Percentiles rank a stretch among this genome's conserved stretches.
Conservation (phyloP, 768 basidiomycete species). For the Macrolepiota dolichaula region DNA sequence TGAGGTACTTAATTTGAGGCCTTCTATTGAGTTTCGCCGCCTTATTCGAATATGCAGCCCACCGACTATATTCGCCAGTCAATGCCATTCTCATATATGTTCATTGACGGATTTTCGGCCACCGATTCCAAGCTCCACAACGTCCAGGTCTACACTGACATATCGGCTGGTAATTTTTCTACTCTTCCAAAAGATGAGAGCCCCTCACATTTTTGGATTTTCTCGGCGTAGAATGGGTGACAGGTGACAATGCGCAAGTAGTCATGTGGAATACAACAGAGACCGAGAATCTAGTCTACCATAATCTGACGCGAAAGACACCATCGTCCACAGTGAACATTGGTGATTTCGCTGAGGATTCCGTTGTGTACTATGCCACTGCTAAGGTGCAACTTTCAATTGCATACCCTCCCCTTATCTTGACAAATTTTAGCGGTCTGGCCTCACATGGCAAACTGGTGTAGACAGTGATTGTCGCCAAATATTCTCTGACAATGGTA, state of each 20-base stretch:
- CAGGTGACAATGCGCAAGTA: constrained; percentile 23
- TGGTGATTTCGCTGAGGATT: constrained; percentile 47
- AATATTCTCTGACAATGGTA: constrained; percentile 36
- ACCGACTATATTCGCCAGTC: constrained; percentile 46
- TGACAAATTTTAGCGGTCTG: constrained; percentile 11
- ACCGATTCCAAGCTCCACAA: constrained; percentile 33
- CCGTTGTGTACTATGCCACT: constrained; percentile 44
- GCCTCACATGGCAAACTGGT: constrained; percentile 43
- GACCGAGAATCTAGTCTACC: constrained; percentile 34
- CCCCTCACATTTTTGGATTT: too few species aligned
- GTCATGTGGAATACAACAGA: constrained; percentile 42
- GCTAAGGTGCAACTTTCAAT: constrained; percentile 20
- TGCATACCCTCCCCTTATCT: not conserved
- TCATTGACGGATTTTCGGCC: constrained; percentile 29
- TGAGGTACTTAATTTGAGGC: constrained; percentile 17
- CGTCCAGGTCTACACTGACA: too few species aligned
- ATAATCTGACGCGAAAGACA: constrained; percentile 36
- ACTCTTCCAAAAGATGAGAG: not conserved
- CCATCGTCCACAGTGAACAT: constrained; percentile 35
- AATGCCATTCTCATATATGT: too few species aligned
- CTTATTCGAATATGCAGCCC: constrained; percentile 28
- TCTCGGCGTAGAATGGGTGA: constrained; percentile 31
- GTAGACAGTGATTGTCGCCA: constrained; percentile 33
- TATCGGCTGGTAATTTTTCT: constrained; percentile 27
- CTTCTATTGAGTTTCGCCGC: not conserved